Evolutionary conservation across 305 asterid species (phyloP).

Genomic region (Fraxinus ornus): DNA sequence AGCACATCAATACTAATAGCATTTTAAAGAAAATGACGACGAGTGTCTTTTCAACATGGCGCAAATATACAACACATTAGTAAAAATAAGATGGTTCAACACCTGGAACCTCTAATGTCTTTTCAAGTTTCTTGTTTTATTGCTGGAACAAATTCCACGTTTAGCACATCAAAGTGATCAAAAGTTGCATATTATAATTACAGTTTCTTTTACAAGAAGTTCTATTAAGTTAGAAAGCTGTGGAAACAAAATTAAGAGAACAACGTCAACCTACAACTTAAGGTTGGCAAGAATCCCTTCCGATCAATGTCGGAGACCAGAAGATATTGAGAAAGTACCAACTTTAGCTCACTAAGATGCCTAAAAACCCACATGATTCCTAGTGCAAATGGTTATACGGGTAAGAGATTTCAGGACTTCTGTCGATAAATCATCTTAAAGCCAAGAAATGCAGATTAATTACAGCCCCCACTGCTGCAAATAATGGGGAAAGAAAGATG

Average conservation of each 20-base stretch:
- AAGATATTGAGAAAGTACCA: neutral
- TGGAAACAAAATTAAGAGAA: neutral
- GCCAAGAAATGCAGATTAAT: neutral
- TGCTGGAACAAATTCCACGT: neutral
- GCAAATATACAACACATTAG: neutral
- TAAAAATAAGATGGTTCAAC: neutral
- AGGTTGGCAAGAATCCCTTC: neutral
- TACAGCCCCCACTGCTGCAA: neutral
- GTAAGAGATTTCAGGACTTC: neutral
- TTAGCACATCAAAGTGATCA: neutral
- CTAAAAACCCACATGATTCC: neutral
- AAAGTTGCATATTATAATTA: neutral
- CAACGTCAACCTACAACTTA: neutral
- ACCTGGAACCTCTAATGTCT: neutral
- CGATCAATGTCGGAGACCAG: neutral
- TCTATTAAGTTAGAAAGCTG: neutral
- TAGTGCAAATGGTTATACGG: neutral
- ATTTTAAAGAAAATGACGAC: constrained; percentile 2
- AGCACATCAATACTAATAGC: neutral
- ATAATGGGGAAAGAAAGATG: neutral
- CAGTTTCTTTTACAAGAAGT: neutral
- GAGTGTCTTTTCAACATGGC: constrained; percentile 11
- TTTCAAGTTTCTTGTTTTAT: neutral
- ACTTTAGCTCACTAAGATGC: neutral
- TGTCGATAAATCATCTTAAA: neutral